These are phyloP conservation scores for Coleophoma crateriformis DNA, from an alignment of 2,329 filamentous ascomycete genomes.

Conservation along the genomic window DNA sequence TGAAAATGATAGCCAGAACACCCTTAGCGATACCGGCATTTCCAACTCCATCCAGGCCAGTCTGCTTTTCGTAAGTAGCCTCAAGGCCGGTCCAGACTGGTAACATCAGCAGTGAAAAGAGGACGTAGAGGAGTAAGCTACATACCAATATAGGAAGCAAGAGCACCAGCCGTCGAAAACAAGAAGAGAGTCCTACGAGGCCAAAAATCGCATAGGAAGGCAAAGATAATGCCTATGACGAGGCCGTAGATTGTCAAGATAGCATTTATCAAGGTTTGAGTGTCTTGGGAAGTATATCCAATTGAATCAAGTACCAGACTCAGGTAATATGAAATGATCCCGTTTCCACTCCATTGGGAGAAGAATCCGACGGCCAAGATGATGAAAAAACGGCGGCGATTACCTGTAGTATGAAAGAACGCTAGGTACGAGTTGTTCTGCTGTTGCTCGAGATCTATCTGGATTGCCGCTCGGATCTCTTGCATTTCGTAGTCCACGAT, in stretches of 20 bases:
- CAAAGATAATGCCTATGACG: constrained; percentile 24
- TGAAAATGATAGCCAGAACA: constrained; percentile 11
- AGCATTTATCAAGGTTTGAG: constrained; percentile 16
- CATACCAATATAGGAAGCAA: too few species aligned
- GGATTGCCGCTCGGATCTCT: constrained; percentile 13
- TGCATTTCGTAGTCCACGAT: constrained; percentile 39
- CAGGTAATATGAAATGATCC: constrained; percentile 28
- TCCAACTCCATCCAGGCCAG: constrained; percentile 2
- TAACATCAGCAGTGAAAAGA: too few species aligned
- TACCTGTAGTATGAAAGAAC: constrained; percentile 35
- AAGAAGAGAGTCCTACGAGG: constrained; percentile 3
- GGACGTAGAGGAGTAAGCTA: too few species aligned
- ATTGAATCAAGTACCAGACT: constrained; percentile 3
- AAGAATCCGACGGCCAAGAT: constrained; percentile 5
- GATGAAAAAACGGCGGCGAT: constrained; percentile 9
- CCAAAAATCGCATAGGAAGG: constrained; percentile 10
- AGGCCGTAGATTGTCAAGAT: constrained; percentile 24
- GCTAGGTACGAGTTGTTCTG: constrained; percentile 42
- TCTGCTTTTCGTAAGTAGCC: constrained; percentile 12
- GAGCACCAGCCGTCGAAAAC: neutral
- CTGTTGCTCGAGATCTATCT: neutral
- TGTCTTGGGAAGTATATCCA: constrained; percentile 21
- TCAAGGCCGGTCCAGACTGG: constrained; percentile 14
- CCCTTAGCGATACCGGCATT: constrained; percentile 6
- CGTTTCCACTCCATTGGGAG: constrained; percentile 7